Evolutionary conservation across 768 basidiomycete genomes (phyloP).

Genomic region (Termitomyces sp.): DNA sequence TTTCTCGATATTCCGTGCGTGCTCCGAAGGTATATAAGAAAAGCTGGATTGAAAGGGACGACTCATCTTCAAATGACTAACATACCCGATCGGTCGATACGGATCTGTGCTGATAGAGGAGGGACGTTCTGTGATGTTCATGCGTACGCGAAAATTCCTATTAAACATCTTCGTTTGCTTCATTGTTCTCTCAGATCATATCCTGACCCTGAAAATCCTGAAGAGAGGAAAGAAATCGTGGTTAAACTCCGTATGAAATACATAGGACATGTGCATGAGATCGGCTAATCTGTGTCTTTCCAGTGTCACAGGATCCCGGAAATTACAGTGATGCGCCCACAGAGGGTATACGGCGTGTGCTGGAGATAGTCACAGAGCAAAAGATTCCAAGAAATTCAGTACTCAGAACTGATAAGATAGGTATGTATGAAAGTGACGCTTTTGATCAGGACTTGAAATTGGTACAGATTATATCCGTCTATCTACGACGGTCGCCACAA

Average conservation of each 20-base stretch:
- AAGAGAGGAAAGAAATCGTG: conserved; percentile 73
- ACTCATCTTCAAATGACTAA: conserved; percentile 10
- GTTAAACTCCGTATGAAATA: conserved; percentile 71
- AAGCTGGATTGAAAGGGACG: neutral
- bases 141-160: conserved; percentile 49
- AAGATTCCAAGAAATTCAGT: conserved; percentile 62
- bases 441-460: neutral
- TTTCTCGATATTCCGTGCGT: conserved; percentile 12
- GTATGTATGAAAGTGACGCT: conserved; percentile 33
- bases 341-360: conserved; percentile 84
- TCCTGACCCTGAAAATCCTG: conserved; percentile 61
- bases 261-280: neutral
- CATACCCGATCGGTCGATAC: conserved; percentile 73
- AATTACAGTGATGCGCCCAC: conserved; percentile 94
- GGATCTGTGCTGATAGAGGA: conserved; percentile 85
- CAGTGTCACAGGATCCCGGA: conserved; percentile 85
- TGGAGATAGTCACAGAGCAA: conserved; percentile 73
- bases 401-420: conserved; percentile 79
- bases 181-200: conserved; percentile 51
- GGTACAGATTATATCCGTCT: conserved; percentile 80
- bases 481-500: conserved; percentile 95
- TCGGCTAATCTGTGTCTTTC: neutral
- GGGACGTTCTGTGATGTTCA: conserved; percentile 93
- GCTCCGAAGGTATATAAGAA: conserved; percentile 13
- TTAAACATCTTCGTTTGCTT: neutral